Evolutionary conservation across 2,329 filamentous ascomycete species (phyloP), one percentile per base, ranked within the genome.

Genomic region (Curvularia verruculosa): DNA sequence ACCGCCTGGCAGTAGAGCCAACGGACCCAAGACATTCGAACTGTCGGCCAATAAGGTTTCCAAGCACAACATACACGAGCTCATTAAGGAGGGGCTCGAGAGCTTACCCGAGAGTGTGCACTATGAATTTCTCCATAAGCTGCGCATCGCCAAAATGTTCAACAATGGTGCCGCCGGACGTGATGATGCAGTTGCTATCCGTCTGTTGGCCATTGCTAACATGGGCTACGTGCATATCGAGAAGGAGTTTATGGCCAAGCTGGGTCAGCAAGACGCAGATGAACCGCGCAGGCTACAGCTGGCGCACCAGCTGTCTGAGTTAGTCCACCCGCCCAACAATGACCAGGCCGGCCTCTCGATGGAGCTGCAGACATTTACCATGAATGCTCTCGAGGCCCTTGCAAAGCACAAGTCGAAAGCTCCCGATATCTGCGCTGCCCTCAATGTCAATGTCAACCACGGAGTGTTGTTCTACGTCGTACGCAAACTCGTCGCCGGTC

Each of bases 391-490:
- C 49, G 92, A 97, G 73, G 90, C 91, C n/a, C 83, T 99, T 54
- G 87, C 91, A 6, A 89, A 87, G 71, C 91, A 91, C 72, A 89
- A 90, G 67, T 80, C 84, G 54, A 93, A 92, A 70, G 85, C 89
- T 28, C 81, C 87, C 31, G 95, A 99, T 73, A 89, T 99, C 23
- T 88, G 92, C 61, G 88, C 91, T 40, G 92, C 95, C n/a, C 81
- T 99, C 40, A 96, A 92, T 69, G 91, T 96, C 52, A 96, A 94
- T 66, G 94, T 98, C 36, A 98, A 96, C 68, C 96, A 99, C 68
- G 96, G 95, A 13, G 89, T 98, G 28, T 83, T 99, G 43, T 89
- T 98, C 65, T 98, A 97, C 70, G 85, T 97, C 64, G 89, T 96
- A 48, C 87, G 94, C 54, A 97, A 96, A 76, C 91, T 92, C 9